phyloP scores from a whole-genome alignment of 2,329 filamentous ascomycete genomes.

The Verticillium zaregamsianum region DNA sequence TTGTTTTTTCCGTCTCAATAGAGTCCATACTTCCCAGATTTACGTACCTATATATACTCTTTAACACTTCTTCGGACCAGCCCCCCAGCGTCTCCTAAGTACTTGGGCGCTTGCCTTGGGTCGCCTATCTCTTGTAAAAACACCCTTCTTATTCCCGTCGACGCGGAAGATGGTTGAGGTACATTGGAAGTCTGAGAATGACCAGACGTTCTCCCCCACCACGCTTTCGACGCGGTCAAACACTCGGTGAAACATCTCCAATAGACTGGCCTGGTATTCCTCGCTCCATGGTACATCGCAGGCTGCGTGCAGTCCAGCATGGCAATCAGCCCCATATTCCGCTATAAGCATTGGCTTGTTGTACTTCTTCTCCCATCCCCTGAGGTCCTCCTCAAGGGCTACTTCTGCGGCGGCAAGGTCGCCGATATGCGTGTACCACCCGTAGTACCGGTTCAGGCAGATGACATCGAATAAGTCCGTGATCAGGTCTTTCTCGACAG shows the following conservation, averaged over 20 bases:
- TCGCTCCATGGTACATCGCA: constrained; percentile 21
- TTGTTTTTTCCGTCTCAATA: no score
- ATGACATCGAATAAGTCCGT: constrained; percentile 21
- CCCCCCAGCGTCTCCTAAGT: constrained; percentile 13
- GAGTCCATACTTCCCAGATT: no score
- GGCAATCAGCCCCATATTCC: constrained; percentile 23
- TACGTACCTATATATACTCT: no score
- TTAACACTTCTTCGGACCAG: background rate
- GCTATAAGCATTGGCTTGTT: constrained; percentile 23
- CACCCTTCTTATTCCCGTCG: constrained; percentile 21
- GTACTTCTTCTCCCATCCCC: constrained; percentile 18
- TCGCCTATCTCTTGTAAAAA: constrained; percentile 17
- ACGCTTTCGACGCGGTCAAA: constrained; percentile 21
- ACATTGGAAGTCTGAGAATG: constrained; percentile 20
- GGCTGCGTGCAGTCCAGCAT: constrained; percentile 21
- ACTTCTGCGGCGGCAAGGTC: constrained; percentile 17
- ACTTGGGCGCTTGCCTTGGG: constrained; percentile 14
- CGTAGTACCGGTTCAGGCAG: constrained; percentile 24
- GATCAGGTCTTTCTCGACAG: constrained; percentile 13
- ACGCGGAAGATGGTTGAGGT: constrained; percentile 13
- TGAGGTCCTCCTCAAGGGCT: constrained; percentile 17
- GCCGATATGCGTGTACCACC: constrained; percentile 20
- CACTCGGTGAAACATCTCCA: constrained; percentile 24
- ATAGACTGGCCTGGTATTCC: constrained; percentile 19
- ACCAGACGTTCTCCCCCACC: constrained; percentile 23